Percentiles rank a stretch among this genome's conserved stretches.
Evolutionary conservation across 352 stramenopile species (phyloP).

Genomic region (Pythium myriotylum): DNA sequence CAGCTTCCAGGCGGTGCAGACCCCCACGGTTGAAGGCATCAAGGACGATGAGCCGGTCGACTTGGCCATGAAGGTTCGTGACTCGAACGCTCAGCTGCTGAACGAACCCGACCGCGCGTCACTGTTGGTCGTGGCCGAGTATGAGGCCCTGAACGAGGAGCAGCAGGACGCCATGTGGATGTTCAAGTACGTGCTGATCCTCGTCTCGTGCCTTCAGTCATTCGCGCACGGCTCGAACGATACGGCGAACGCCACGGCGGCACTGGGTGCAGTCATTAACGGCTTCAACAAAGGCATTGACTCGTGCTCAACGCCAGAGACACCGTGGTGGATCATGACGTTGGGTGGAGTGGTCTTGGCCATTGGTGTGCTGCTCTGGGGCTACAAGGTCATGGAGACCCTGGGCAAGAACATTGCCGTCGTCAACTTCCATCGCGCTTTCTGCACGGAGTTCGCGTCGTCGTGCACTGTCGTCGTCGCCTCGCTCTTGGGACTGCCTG

Average conservation of each 20-base stretch:
- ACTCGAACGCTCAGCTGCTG: background rate
- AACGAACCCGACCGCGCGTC: conserved; percentile 18
- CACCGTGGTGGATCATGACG: conserved; percentile 65
- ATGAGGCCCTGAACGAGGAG: conserved; percentile 30
- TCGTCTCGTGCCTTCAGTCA: conserved; percentile 70
- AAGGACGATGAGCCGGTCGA: background rate
- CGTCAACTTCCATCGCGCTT: conserved; percentile 67
- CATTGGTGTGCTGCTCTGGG: conserved; percentile 47
- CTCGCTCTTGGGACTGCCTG: conserved; percentile 44
- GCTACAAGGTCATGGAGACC: conserved; percentile 73
- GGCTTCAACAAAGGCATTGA: conserved; percentile 52
- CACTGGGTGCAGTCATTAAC: conserved; percentile 61
- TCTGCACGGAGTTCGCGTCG: conserved; percentile 71
- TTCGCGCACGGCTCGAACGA: conserved; percentile 86
- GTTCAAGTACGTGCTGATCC: conserved; percentile 69
- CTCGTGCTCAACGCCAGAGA: conserved; percentile 22
- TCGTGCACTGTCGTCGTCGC: conserved; percentile 59
- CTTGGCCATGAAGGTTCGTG: background rate
- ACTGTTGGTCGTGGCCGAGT: conserved; percentile 26
- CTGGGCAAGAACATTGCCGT: conserved; percentile 47
- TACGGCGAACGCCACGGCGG: conserved; percentile 75
- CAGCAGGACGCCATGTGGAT: conserved; percentile 46
- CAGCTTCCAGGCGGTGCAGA: conserved; percentile 13
- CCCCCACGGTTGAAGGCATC: background rate
- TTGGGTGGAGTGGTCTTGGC: conserved; percentile 57